A percentile compares a stretch with the other conserved stretches of the same genome.
Evolutionary conservation across 441 rosid species (phyloP).

Genomic region (Bruguiera hainesii): DNA sequence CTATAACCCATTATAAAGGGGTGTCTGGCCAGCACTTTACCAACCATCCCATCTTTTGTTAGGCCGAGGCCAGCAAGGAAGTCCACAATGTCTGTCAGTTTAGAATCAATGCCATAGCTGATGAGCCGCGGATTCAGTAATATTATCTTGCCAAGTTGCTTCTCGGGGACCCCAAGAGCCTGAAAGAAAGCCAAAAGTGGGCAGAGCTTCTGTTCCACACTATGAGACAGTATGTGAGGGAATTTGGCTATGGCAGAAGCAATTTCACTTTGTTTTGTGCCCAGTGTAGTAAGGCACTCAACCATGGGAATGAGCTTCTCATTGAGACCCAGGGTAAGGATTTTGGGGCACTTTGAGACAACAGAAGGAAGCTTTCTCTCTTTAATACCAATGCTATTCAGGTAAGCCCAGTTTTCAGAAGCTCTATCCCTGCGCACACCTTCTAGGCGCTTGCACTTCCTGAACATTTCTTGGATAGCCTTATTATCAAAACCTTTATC

Average conservation of each 20-base stretch:
- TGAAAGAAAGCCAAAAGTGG: constrained; percentile 96
- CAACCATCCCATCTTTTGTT: constrained; percentile 64
- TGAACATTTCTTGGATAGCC: constrained; percentile 62
- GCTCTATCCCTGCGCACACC: constrained; percentile 58
- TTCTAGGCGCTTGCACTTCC: constrained; percentile 75
- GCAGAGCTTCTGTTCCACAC: constrained; percentile 92
- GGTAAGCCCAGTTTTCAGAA: constrained; percentile 80
- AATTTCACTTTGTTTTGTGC: constrained; percentile 61
- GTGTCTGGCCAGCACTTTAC: constrained; percentile 65
- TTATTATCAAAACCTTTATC: constrained; percentile 80
- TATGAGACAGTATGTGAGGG: constrained; percentile 82
- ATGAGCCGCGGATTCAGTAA: constrained; percentile 86
- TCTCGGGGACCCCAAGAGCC: constrained; percentile 78
- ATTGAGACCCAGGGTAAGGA: constrained; percentile 61
- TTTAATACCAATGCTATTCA: constrained; percentile 68
- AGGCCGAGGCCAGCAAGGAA: constrained; percentile 78
- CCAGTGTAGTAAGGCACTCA: constrained; percentile 69
- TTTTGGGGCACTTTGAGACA: constrained; percentile 80
- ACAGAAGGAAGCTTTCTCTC: constrained; percentile 81
- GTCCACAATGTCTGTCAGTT: constrained; percentile 54
- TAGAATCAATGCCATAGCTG: constrained; percentile 87
- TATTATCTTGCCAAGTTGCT: constrained; percentile 75
- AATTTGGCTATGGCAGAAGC: constrained; percentile 77
- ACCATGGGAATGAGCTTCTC: constrained; percentile 89
- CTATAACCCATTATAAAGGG: constrained; percentile 92